Base-by-base conservation (phyloP, 148 eudicot genomes). In the Pouteria glomerata region DNA sequence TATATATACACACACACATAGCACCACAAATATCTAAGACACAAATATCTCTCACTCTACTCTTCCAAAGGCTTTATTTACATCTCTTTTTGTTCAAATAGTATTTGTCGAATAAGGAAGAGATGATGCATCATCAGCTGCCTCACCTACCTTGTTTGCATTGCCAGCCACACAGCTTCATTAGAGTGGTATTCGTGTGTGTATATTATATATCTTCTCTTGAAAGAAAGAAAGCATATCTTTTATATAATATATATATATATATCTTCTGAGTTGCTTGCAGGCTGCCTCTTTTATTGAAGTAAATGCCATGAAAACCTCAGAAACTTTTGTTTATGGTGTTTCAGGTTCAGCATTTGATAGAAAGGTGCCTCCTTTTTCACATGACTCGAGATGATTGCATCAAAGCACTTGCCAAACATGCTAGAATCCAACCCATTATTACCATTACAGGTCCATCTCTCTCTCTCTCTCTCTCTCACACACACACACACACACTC, bases 331-430 rank as follows among this genome's bases (percentile, higher is more conserved):
- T 21, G 15, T n/a, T 23, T n/a, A n/a, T n/a, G 45, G 48, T 15
- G 24, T 41, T 63, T 19, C 73, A 90, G 96, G 96, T 90, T 55
- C 96, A 90, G 27, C 83, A 87, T 70, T 81, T 90, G 2, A 90
- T 90, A 66, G 96, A 90, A 73, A 84, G 87, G 74, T 90, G 96
- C 55, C 57, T 90, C 83, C 72, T 87, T 21, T 83, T 87, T 67
- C 72, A 74, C 29, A 85, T 90, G 96, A 79, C 77, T 26, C 83
- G 78, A 70, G 87, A 85, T 21, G 78, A 90, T 42, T 90, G 96
- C 69, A 79, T 87, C 26, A 77, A 66, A 72, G 87, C 91, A 18
- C 76, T 90, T 45, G 91, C 82, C 2, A 76, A 85, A 56, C 86
- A 85, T 74, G 91, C 96, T 1, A 72, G 70, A 41, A 85, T 90